Conservation (phyloP, 2,329 filamentous ascomycete species). For the Cytospora chrysosperma region DNA sequence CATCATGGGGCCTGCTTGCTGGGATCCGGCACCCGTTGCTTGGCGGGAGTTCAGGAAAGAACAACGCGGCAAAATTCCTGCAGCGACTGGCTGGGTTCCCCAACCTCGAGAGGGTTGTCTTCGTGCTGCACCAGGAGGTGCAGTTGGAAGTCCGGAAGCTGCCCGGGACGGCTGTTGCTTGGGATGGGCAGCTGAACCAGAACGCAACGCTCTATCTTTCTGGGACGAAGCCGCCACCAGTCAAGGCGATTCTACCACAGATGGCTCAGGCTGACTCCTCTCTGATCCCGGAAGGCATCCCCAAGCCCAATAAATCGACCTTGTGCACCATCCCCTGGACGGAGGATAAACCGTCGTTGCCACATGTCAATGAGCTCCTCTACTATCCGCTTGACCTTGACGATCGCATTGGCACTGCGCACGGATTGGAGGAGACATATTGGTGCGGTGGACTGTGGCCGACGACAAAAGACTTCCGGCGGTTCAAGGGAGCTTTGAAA, state of each 20-base stretch:
- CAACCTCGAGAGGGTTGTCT: slow-evolving; percentile 41
- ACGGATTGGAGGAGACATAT: slow-evolving; percentile 22
- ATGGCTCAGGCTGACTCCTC: background rate
- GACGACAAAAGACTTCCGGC: slow-evolving; percentile 41
- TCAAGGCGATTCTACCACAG: slow-evolving; percentile 12
- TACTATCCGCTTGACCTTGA: slow-evolving; percentile 38
- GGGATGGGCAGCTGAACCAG: slow-evolving; percentile 16
- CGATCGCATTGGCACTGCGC: slow-evolving; percentile 32
- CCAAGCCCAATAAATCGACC: background rate
- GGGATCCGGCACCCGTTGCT: slow-evolving; percentile 47
- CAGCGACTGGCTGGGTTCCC: slow-evolving; percentile 41
- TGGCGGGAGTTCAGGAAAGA: slow-evolving; percentile 41
- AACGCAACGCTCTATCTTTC: slow-evolving; percentile 17
- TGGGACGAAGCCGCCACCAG: slow-evolving; percentile 24
- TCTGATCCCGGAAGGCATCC: background rate
- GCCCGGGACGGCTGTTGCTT: slow-evolving; percentile 25
- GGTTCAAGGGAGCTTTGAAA: slow-evolving; percentile 37
- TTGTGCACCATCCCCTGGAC: slow-evolving; percentile 19
- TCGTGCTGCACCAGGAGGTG: slow-evolving; percentile 49
- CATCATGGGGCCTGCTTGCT: slow-evolving; percentile 44
- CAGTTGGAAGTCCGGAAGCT: slow-evolving; percentile 42
- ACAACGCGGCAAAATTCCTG: slow-evolving; percentile 44
- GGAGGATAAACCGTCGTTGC: slow-evolving; percentile 37
- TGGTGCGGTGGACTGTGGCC: slow-evolving; percentile 31
- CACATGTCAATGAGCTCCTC: slow-evolving; percentile 41